Conservation (phyloP, 2,329 filamentous ascomycete species). For the Xylaria sp. region DNA sequence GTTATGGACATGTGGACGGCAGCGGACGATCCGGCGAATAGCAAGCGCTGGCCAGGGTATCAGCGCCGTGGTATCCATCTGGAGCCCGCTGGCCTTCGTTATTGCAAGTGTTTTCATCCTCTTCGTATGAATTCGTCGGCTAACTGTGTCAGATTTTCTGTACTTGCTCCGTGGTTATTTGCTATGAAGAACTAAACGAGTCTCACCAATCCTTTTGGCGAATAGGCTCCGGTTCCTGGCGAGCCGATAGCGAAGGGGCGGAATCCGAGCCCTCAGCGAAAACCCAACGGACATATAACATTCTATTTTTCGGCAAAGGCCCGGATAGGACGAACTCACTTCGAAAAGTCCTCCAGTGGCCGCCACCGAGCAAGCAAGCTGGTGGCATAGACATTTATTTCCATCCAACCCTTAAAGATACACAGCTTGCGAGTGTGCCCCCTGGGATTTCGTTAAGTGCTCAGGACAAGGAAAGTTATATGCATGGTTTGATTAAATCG, state of each 20-base stretch:
- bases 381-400: constrained; percentile 2
- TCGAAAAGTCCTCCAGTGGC: background rate
- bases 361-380: background rate
- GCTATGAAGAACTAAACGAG: constrained; percentile 1
- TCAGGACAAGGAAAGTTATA: background rate
- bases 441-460: background rate
- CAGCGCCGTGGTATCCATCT: constrained; percentile 3
- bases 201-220: background rate
- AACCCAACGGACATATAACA: constrained; percentile 1
- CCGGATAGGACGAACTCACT: background rate
- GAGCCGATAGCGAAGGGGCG: background rate
- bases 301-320: constrained; percentile 14
- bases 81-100: constrained; percentile 13
- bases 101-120: background rate
- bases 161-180: background rate
- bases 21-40: background rate
- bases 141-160: constrained; percentile 10
- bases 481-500: background rate
- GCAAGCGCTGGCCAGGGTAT: constrained; percentile 12
- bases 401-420: background rate
- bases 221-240: background rate
- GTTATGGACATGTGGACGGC: constrained; percentile 1
- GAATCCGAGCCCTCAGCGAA: background rate
- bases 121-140: background rate
- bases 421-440: background rate